Conservation (phyloP, 495 filamentous ascomycete species). For the Aspergillus funiculosus region DNA sequence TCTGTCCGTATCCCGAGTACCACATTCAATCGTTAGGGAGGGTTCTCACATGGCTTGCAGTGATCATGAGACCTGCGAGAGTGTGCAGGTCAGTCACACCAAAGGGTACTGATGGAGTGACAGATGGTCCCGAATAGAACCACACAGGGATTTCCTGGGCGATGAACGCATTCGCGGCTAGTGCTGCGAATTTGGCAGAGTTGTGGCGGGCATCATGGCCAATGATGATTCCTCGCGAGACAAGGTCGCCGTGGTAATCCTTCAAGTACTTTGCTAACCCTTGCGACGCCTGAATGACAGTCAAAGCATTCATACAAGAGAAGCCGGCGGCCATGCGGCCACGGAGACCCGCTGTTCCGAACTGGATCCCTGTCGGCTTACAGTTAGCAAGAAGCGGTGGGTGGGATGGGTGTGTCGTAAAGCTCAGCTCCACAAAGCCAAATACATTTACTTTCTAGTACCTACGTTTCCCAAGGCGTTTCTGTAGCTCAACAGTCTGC, state of each 20-base stretch:
- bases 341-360: constrained; percentile 66
- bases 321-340: constrained; percentile 68
- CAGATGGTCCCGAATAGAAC: constrained; percentile 51
- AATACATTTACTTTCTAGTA: too few relatives aligned
- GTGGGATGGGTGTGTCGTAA: background rate
- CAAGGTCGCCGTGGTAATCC: constrained; percentile 31
- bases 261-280: constrained; percentile 60
- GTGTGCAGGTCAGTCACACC: constrained; percentile 51
- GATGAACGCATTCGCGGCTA: constrained; percentile 61
- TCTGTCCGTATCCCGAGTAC: background rate
- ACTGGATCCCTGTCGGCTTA: constrained; percentile 51
- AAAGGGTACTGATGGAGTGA: constrained; percentile 67
- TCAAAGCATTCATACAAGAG: constrained; percentile 62
- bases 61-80: constrained; percentile 66
- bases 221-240: constrained; percentile 52
- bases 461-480: constrained; percentile 50
- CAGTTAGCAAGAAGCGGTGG: constrained; percentile 1
- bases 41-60: constrained; percentile 54
- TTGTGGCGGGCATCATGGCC: constrained; percentile 66
- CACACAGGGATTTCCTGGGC: constrained; percentile 56
- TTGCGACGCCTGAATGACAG: constrained; percentile 68
- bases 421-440: too few relatives aligned
- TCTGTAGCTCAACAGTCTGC: constrained; percentile 49
- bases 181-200: constrained; percentile 56
- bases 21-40: background rate